Percentiles rank a stretch among this genome's conserved stretches.
These are phyloP conservation scores for Kwoniella botswanensis DNA, from an alignment of 768 basidiomycete species.

Conservation along the genomic window DNA sequence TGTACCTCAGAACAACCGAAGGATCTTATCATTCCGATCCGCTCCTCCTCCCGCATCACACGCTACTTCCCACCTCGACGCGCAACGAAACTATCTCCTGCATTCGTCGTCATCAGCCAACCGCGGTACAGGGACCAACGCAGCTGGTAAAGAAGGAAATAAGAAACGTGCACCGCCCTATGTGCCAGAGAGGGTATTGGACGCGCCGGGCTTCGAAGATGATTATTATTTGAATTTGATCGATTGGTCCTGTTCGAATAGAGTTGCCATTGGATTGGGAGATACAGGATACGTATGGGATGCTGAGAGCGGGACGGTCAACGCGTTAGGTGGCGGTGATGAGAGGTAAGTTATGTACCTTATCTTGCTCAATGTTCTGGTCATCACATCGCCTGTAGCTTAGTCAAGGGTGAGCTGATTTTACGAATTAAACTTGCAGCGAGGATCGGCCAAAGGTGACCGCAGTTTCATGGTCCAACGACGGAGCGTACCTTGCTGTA, in stretches of 20 bases:
- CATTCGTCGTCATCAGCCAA: slow-evolving; percentile 41
- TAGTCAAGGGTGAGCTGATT: background rate
- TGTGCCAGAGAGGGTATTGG: slow-evolving; percentile 88
- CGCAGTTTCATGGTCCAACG: slow-evolving; percentile 59
- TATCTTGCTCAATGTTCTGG: too few relatives aligned
- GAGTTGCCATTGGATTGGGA: slow-evolving; percentile 86
- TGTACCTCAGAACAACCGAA: slow-evolving; percentile 32
- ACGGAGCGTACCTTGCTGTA: slow-evolving; percentile 66
- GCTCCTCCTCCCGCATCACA: slow-evolving; percentile 44
- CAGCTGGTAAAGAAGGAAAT: slow-evolving; percentile 14
- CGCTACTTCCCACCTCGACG: slow-evolving; percentile 46
- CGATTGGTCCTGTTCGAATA: slow-evolving; percentile 83
- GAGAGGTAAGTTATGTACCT: slow-evolving; percentile 26
- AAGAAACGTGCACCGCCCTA: slow-evolving; percentile 80
- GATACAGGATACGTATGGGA: slow-evolving; percentile 91
- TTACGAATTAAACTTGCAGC: slow-evolving; percentile 14
- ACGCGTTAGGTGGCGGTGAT: slow-evolving; percentile 59
- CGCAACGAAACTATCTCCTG: slow-evolving; percentile 43
- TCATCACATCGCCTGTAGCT: too few relatives aligned
- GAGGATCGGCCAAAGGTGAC: slow-evolving; percentile 47
- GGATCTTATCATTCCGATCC: slow-evolving; percentile 47
- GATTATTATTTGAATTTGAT: slow-evolving; percentile 97
- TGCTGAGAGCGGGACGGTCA: slow-evolving; percentile 85
- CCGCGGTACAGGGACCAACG: slow-evolving; percentile 29
- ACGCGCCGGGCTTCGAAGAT: slow-evolving; percentile 81